A percentile compares a stretch with the other conserved stretches of the same genome.
phyloP scores from a whole-genome alignment of 148 eudicot genomes.

The Talinum fruticosum region DNA sequence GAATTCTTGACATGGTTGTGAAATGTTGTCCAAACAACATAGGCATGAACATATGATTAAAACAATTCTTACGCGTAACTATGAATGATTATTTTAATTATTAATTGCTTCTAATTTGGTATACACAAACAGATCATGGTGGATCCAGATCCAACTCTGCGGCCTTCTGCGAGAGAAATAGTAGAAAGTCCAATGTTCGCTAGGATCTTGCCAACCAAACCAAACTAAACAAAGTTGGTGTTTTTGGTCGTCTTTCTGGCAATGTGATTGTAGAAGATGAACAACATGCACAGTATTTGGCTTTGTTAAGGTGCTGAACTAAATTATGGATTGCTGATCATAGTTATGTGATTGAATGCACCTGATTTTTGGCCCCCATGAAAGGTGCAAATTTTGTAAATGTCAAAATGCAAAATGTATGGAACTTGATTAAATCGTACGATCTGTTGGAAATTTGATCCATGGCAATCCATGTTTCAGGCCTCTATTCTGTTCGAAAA shows the following conservation, averaged over 20 bases:
- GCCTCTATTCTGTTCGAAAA: too few relatives aligned
- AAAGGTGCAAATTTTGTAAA: constrained; percentile 41
- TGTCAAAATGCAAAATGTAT: constrained; percentile 14
- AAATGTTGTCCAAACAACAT: not conserved
- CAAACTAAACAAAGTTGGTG: constrained; percentile 21
- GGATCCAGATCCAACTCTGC: constrained; percentile 66
- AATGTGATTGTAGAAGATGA: not conserved
- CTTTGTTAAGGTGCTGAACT: not conserved
- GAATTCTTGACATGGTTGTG: too few relatives aligned
- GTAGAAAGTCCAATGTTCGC: constrained; percentile 56
- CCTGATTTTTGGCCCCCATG: constrained; percentile 28
- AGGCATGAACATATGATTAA: not conserved
- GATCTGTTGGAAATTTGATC: not conserved
- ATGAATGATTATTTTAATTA: not conserved
- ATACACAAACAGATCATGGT: constrained; percentile 64
- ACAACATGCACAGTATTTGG: not conserved
- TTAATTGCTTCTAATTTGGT: not conserved
- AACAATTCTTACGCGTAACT: not conserved
- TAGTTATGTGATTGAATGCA: constrained; percentile 23
- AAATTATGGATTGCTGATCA: constrained; percentile 14
- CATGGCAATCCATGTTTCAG: not conserved
- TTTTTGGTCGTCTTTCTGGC: not conserved
- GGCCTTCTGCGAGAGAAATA: constrained; percentile 83
- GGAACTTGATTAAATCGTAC: not conserved
- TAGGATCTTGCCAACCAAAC: constrained; percentile 26